phyloP scores from a whole-genome alignment of 106 monocot species.

The Phalaenopsis equestris region DNA sequence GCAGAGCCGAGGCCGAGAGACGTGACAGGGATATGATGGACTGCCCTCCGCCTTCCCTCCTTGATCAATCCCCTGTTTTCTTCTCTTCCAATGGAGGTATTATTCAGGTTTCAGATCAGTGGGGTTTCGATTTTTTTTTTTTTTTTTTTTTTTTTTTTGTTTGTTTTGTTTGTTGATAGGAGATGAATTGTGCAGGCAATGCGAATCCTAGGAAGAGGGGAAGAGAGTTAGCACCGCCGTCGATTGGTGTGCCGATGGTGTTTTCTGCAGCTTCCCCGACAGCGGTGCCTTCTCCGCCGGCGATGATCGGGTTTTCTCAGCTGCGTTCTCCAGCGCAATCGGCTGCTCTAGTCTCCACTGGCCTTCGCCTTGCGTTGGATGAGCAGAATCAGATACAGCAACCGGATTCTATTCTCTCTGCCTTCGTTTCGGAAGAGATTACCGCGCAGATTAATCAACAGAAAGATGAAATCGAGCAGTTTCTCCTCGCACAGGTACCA shows the following conservation, averaged over 20 bases:
- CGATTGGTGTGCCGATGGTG: neutral
- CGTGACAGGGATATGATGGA: slow-evolving; percentile 19
- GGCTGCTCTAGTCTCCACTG: slow-evolving; percentile 46
- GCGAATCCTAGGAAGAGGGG: slow-evolving; percentile 31
- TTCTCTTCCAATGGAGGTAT: slow-evolving; percentile 10
- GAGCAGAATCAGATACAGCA: slow-evolving; percentile 15
- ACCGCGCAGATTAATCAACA: slow-evolving; percentile 35
- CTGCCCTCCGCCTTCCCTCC: neutral
- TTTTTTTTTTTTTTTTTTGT: neutral
- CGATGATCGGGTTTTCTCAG: slow-evolving; percentile 4
- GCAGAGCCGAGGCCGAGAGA: slow-evolving; percentile 10
- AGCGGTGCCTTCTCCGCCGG: neutral
- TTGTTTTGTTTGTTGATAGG: neutral
- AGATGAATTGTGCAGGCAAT: slow-evolving; percentile 11
- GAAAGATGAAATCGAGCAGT: slow-evolving; percentile 46
- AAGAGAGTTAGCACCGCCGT: slow-evolving; percentile 11
- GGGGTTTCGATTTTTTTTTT: neutral
- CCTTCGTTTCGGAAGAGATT: slow-evolving; percentile 25
- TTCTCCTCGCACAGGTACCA: slow-evolving; percentile 42
- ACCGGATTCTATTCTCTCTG: neutral
- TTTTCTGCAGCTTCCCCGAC: neutral
- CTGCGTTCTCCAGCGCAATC: neutral
- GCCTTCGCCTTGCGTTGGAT: slow-evolving; percentile 53
- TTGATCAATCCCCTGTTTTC: slow-evolving; percentile 6
- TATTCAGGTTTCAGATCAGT: neutral